Evolutionary conservation across 75 land plant species (phyloP).

Genomic region (Pinus taeda): DNA sequence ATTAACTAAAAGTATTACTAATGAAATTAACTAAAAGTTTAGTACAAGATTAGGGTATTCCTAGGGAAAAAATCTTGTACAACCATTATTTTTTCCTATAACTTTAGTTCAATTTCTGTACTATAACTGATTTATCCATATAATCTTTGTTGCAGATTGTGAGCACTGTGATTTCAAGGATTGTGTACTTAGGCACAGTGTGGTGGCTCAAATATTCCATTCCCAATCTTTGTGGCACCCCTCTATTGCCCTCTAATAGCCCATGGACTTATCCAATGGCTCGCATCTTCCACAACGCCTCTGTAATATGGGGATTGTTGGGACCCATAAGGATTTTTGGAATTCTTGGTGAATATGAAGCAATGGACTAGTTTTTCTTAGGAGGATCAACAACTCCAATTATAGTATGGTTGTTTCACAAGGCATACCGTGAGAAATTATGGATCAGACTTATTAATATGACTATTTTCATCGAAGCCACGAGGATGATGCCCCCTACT

Average conservation of each 20-base stretch:
- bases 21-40: too few relatives aligned
- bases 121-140: too few relatives aligned
- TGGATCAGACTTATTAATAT: conserved; percentile 26
- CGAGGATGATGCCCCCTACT: too few relatives aligned
- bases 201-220: conserved; percentile 12
- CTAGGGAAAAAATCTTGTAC: too few relatives aligned
- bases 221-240: conserved; percentile 54
- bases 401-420: conserved; percentile 21
- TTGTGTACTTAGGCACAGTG: background rate
- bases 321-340: conserved; percentile 82
- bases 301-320: conserved; percentile 87
- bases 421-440: too few relatives aligned
- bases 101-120: too few relatives aligned
- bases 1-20: too few relatives aligned
- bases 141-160: too few relatives aligned
- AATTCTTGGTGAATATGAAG: conserved; percentile 44
- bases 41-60: too few relatives aligned
- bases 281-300: conserved; percentile 77
- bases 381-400: conserved; percentile 58
- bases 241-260: conserved; percentile 40
- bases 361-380: conserved; percentile 20
- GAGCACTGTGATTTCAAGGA: conserved; percentile 29
- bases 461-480: conserved; percentile 73
- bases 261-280: conserved; percentile 89
- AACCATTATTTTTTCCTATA: too few relatives aligned